Evolutionary conservation across 768 basidiomycete genomes (phyloP).

Genomic region (Cystofilobasidium bisporidii): DNA sequence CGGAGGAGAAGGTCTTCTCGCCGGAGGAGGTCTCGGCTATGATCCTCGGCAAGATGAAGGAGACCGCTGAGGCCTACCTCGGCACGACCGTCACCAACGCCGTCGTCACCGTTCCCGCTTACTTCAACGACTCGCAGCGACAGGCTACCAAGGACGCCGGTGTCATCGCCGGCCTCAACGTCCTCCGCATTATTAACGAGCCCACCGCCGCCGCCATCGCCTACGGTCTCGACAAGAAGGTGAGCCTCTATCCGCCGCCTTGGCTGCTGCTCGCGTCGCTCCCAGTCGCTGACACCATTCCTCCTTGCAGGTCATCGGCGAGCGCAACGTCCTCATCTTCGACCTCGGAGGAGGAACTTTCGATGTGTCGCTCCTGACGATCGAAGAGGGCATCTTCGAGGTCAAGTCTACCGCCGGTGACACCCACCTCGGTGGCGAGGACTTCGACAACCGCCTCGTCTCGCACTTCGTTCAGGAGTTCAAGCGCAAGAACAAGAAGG

Average conservation of each 20-base stretch:
- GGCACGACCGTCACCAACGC: slow-evolving; percentile 32
- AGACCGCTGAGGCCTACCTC: slow-evolving; percentile 61
- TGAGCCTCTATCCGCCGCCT: too few species aligned
- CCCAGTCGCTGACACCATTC: background rate
- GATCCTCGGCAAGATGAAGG: slow-evolving; percentile 58
- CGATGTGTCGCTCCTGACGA: slow-evolving; percentile 61
- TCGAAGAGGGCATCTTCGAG: slow-evolving; percentile 74
- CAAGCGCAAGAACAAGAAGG: slow-evolving; percentile 82
- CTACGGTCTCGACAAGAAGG: slow-evolving; percentile 23
- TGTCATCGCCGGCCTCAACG: slow-evolving; percentile 30
- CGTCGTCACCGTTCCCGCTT: slow-evolving; percentile 60
- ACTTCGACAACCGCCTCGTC: slow-evolving; percentile 95
- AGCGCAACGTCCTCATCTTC: slow-evolving; percentile 30
- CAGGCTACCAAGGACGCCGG: slow-evolving; percentile 70
- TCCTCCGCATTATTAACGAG: slow-evolving; percentile 30
- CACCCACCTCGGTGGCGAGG: slow-evolving; percentile 95
- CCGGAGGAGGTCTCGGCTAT: slow-evolving; percentile 62
- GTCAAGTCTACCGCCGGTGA: slow-evolving; percentile 67
- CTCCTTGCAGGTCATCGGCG: slow-evolving; percentile 21
- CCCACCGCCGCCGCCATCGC: slow-evolving; percentile 30
- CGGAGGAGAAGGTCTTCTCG: slow-evolving; percentile 36
- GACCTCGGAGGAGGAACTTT: slow-evolving; percentile 30
- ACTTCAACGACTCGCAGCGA: slow-evolving; percentile 98
- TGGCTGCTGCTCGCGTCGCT: too few species aligned
- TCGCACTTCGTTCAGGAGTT: slow-evolving; percentile 97